phyloP scores from a whole-genome alignment of 2,329 filamentous ascomycete species.

The Eutypa lata region DNA sequence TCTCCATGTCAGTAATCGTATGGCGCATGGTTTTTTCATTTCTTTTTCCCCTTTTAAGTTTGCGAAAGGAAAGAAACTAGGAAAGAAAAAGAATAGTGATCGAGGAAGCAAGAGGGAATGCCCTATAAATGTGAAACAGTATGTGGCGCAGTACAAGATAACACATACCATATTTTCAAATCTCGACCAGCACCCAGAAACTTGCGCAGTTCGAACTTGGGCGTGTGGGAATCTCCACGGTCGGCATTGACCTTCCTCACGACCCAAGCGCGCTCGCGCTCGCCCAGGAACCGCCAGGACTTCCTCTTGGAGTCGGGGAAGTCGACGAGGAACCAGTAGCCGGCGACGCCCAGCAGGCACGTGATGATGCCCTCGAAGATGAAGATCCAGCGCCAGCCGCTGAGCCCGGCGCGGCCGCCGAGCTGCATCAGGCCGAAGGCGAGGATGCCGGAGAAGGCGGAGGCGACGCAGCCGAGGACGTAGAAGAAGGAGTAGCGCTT shows the following conservation, averaged over 20 bases:
- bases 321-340: conserved; percentile 62
- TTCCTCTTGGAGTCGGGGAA: conserved; percentile 57
- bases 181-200: no score
- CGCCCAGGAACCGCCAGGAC: conserved; percentile 51
- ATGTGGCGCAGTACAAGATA: no score
- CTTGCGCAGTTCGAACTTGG: no score
- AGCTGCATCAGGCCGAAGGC: conserved; percentile 32
- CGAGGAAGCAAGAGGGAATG: no score
- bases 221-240: conserved; percentile 44
- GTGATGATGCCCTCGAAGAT: conserved; percentile 44
- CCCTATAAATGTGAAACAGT: no score
- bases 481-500: conserved; percentile 44
- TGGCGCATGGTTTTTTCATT: no score
- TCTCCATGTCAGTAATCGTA: no score
- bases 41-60: no score
- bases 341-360: conserved; percentile 34
- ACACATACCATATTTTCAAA: no score
- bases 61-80: no score
- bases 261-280: conserved; percentile 50
- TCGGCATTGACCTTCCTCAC: conserved; percentile 54
- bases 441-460: conserved; percentile 25
- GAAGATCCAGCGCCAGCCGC: conserved; percentile 49
- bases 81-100: no score
- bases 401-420: conserved; percentile 39
- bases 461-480: conserved; percentile 25